phyloP scores from a whole-genome alignment of 1,139 yeast species.

The Groenewaldozyma sp. region DNA sequence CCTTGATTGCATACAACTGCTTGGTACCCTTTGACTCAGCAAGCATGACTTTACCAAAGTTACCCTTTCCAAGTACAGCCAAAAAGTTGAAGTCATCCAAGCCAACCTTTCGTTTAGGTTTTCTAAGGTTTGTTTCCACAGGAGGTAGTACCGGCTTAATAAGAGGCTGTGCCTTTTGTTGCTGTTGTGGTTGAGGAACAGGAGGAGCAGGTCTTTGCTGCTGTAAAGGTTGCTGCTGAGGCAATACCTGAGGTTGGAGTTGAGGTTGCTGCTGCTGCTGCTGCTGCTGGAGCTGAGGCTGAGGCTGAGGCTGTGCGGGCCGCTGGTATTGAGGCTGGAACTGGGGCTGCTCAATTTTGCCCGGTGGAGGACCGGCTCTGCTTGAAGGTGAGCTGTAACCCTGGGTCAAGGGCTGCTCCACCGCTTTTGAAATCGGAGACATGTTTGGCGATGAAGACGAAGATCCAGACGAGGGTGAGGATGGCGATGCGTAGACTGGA shows the following conservation, averaged over 20 bases:
- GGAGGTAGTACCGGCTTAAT: background rate
- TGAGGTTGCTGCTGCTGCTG: constrained; percentile 20
- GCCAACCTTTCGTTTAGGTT: constrained; percentile 58
- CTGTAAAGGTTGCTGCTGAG: constrained; percentile 16
- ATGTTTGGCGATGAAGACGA: constrained; percentile 1
- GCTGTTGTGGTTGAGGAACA: constrained; percentile 8
- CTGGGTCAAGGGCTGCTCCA: too few relatives aligned
- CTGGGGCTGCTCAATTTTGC: too few relatives aligned
- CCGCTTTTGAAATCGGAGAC: background rate
- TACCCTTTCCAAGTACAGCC: constrained; percentile 95
- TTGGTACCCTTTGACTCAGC: constrained; percentile 82
- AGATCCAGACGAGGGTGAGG: constrained; percentile 1
- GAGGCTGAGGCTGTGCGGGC: background rate
- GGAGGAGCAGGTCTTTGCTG: constrained; percentile 8
- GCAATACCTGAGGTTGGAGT: constrained; percentile 14
- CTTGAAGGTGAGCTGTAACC: too few relatives aligned
- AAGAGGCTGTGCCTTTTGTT: constrained; percentile 5
- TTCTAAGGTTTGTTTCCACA: constrained; percentile 8
- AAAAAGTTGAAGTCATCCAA: constrained; percentile 88
- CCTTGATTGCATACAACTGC: constrained; percentile 86
- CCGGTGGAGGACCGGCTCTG: too few relatives aligned
- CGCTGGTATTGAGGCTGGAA: too few relatives aligned
- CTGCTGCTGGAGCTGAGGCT: constrained; percentile 15
- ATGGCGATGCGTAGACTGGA: background rate
- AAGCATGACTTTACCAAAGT: constrained; percentile 94